Base-by-base conservation (phyloP, 441 rosid species). In the Caryocar brasiliense region DNA sequence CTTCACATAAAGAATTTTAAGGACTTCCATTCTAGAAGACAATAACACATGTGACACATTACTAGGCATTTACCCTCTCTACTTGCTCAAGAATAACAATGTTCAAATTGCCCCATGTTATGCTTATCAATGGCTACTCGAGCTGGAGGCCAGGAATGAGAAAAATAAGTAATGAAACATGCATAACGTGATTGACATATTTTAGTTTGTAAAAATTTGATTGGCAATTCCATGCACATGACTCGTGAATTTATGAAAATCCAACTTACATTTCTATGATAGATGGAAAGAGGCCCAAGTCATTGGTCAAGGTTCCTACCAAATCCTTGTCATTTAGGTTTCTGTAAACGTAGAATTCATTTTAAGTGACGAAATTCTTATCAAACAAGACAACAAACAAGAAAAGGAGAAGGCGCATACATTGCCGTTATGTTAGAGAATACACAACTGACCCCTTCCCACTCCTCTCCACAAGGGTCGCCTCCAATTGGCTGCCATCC, bases 401-500 rank as follows among this genome's bases (percentile, higher is more conserved):
- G 11, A 24, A 21, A 45, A 19, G 42, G 46, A 41, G 48, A 22
- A 1, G 24, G 20, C 46, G 40, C 78, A 13, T 70, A 88, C 99
- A 92, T 88, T 62, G 83, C 70, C 20, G 41, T 25, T 24, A 92
- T 80, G 33, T 76, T 76, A 0, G 95, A 74, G 37, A 41, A 78
- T 52, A 80, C 77, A 43, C 99, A 92, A 36, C 23, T 53, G 62
- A 92, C 64, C 35, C 99, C 99, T 79, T 92, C 97, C 99, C 99
- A 92, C 39, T 62, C 61, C 62, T 84, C 86, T 36, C 80, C 92
- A 68, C 99, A 92, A 0, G 99, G 99, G 68, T 92, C 99, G 79
- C 99, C 99, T 30, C 62, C 97, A 20, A 79, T 60, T 50, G 87
- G 83, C 64, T 82, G 73, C 99, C 99, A 92, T 29, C 95, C 94